Evolutionary conservation across 495 filamentous ascomycete genomes (phyloP).

Genomic region (Penicillium ucsense): DNA sequence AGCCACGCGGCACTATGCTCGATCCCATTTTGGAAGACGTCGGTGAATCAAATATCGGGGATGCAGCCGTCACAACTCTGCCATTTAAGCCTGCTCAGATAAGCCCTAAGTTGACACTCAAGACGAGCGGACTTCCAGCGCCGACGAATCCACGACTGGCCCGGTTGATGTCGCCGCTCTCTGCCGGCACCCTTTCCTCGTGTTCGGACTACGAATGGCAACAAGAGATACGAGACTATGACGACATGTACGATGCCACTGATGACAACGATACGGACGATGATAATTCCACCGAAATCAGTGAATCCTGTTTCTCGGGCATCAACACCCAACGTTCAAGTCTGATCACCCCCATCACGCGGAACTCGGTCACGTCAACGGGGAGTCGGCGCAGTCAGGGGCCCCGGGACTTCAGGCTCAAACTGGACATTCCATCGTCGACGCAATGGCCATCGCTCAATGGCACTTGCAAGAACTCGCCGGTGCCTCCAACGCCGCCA

Average conservation of each 20-base stretch:
- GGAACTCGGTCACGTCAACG: conserved; percentile 30
- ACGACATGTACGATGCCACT: conserved; percentile 78
- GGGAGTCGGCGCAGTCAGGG: conserved; percentile 24
- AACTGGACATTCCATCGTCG: conserved; percentile 63
- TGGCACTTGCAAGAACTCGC: conserved; percentile 48
- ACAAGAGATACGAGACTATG: conserved; percentile 47
- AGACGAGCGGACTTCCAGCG: conserved; percentile 25
- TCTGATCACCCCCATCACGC: conserved; percentile 28
- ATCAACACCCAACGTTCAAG: conserved; percentile 33
- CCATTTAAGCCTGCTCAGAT: conserved; percentile 2
- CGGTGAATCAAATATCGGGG: conserved; percentile 22
- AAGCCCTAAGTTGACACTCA: conserved; percentile 30
- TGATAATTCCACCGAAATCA: conserved; percentile 31
- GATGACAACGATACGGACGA: conserved; percentile 46
- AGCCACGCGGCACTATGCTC: conserved; percentile 61
- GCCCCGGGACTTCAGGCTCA: conserved; percentile 41
- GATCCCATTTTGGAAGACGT: conserved; percentile 81
- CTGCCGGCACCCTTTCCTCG: conserved; percentile 28
- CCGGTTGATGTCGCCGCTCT: conserved; percentile 28
- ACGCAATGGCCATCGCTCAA: conserved; percentile 47
- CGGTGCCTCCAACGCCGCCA: conserved; percentile 66
- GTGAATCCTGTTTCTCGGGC: conserved; percentile 37
- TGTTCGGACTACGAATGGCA: conserved; percentile 40
- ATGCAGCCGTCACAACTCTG: conserved; percentile 6
- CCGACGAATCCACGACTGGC: conserved; percentile 19